These are phyloP conservation scores for Parachaetomium inaequale DNA, from an alignment of 495 filamentous ascomycete species.

Conservation along the genomic window DNA sequence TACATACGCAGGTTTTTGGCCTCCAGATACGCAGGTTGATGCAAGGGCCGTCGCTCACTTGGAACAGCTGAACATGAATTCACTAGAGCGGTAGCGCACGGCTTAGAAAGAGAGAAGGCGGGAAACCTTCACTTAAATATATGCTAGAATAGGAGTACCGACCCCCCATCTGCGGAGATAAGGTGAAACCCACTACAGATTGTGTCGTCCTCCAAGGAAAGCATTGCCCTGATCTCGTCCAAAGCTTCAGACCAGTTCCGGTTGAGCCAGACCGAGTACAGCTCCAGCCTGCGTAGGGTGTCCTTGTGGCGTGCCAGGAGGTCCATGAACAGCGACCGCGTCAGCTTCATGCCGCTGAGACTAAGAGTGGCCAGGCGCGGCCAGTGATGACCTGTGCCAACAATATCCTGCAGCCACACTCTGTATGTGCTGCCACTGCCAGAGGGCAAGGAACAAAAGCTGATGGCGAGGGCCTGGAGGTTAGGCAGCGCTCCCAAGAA, in stretches of 20 bases:
- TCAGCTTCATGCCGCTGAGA: neutral
- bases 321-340: neutral
- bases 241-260: neutral
- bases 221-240: neutral
- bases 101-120: neutral
- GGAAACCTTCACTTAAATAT: no score
- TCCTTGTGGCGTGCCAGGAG: neutral
- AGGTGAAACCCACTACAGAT: neutral
- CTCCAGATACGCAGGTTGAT: no score
- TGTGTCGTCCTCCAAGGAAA: neutral
- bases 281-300: neutral
- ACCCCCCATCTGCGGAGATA: no score
- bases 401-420: neutral
- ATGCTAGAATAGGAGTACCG: no score
- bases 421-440: neutral
- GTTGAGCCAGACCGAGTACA: neutral
- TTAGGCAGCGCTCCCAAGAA: constrained; percentile 1
- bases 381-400: neutral
- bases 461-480: constrained; percentile 1
- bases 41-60: no score
- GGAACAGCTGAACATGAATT: no score
- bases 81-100: no score
- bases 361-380: neutral
- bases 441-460: neutral
- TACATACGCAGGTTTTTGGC: no score